Evolutionary conservation across 2,329 filamentous ascomycete species (phyloP).

Genomic region (Geosmithia putterillii): DNA sequence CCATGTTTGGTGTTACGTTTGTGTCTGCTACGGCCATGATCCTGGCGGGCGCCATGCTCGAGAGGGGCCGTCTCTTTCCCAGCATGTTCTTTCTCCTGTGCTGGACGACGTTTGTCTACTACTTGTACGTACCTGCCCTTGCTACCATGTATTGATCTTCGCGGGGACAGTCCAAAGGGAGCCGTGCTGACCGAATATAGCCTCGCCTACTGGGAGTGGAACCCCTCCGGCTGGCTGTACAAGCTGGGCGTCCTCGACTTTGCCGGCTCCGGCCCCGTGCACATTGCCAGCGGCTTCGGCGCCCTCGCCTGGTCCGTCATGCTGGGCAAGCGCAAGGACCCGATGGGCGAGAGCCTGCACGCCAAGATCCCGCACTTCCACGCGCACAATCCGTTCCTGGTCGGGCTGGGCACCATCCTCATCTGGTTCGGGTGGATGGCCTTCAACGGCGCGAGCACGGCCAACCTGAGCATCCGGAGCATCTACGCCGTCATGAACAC

Average conservation of each 20-base stretch:
- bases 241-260: constrained; percentile 47
- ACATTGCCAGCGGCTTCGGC: constrained; percentile 48
- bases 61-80: constrained; percentile 19
- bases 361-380: constrained; percentile 20
- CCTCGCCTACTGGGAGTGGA: constrained; percentile 56
- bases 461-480: constrained; percentile 35
- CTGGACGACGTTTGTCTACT: constrained; percentile 54
- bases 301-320: constrained; percentile 51
- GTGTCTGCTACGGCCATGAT: constrained; percentile 23
- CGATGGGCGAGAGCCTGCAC: constrained; percentile 31
- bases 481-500: constrained; percentile 45
- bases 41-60: constrained; percentile 21
- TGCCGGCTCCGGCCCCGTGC: constrained; percentile 49
- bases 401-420: constrained; percentile 49
- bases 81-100: constrained; percentile 50
- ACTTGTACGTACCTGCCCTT: constrained; percentile 9
- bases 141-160: not conserved
- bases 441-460: constrained; percentile 36
- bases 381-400: constrained; percentile 49
- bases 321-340: constrained; percentile 42
- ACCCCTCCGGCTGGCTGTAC: constrained; percentile 49
- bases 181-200: constrained; percentile 8
- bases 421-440: constrained; percentile 52
- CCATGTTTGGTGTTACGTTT: constrained; percentile 17
- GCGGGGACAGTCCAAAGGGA: not conserved